These are phyloP conservation scores for Hypomyces rosellus DNA, from an alignment of 2,329 filamentous ascomycete species.

Conservation along the genomic window DNA sequence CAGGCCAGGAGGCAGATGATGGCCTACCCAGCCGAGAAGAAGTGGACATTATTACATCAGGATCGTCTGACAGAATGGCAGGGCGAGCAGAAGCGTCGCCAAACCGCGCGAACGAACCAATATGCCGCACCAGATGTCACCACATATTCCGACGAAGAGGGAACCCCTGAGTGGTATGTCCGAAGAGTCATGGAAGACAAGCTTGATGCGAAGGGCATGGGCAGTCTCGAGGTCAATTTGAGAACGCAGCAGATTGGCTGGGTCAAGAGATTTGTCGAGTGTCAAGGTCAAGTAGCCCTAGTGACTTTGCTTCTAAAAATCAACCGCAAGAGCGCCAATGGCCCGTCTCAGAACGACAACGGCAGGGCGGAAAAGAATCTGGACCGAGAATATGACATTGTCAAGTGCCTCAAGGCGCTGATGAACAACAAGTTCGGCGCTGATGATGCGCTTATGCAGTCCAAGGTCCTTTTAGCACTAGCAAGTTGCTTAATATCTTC, in stretches of 20 bases:
- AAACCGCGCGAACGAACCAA: constrained; percentile 65
- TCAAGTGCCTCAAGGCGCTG: constrained; percentile 93
- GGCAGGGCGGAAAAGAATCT: constrained; percentile 66
- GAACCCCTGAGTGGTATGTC: constrained; percentile 96
- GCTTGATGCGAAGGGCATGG: constrained; percentile 84
- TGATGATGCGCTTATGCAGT: constrained; percentile 86
- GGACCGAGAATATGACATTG: constrained; percentile 91
- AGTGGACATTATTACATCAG: constrained; percentile 95
- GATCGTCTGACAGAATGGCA: constrained; percentile 91
- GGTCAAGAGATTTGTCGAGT: constrained; percentile 95
- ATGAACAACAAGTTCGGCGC: constrained; percentile 99
- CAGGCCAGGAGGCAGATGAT: constrained; percentile 94
- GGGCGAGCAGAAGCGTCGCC: constrained; percentile 83
- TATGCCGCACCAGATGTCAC: constrained; percentile 65
- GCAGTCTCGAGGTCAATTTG: constrained; percentile 88
- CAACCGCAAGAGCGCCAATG: constrained; percentile 78
- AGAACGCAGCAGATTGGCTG: constrained; percentile 95
- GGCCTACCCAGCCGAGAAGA: constrained; percentile 88
- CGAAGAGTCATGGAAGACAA: constrained; percentile 94
- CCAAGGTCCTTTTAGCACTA: constrained; percentile 83
- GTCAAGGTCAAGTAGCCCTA: constrained; percentile 91
- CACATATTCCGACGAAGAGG: constrained; percentile 83
- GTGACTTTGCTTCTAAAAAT: constrained; percentile 92
- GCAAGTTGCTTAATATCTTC: constrained; percentile 83
- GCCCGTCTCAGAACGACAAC: constrained; percentile 58